phyloP scores from a whole-genome alignment of 768 basidiomycete genomes.

The Pisolithus sp. region DNA sequence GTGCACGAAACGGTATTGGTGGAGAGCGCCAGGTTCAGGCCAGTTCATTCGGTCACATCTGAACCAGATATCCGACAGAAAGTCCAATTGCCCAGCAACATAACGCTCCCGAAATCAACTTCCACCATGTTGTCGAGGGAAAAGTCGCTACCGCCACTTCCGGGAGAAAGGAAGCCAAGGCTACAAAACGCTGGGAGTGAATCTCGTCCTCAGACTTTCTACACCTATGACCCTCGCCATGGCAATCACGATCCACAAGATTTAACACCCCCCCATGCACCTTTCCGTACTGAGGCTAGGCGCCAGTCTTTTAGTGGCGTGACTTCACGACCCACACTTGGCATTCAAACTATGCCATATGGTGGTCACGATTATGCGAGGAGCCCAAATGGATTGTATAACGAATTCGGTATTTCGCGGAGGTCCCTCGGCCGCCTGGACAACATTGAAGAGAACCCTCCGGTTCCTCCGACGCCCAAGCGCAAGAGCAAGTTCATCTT shows the following conservation, averaged over 20 bases:
- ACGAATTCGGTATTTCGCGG: constrained; percentile 68
- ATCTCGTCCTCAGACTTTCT: constrained; percentile 58
- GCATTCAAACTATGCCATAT: constrained; percentile 44
- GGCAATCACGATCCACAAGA: constrained; percentile 38
- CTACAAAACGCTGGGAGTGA: constrained; percentile 31
- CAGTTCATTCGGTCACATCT: constrained; percentile 49
- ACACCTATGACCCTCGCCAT: constrained; percentile 52
- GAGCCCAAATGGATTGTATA: constrained; percentile 42
- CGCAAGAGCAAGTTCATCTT: constrained; percentile 73
- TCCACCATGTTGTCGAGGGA: constrained; percentile 41
- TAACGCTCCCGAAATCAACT: constrained; percentile 22
- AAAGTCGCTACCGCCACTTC: constrained; percentile 76
- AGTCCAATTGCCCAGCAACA: constrained; percentile 30
- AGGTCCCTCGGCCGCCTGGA: constrained; percentile 42
- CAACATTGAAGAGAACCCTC: constrained; percentile 24
- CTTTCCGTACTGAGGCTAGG: constrained; percentile 57
- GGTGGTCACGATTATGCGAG: constrained; percentile 30
- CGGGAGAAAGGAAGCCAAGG: constrained; percentile 44
- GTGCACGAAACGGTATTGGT: constrained; percentile 23
- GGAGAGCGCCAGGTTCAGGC: constrained; percentile 32
- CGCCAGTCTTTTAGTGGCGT: constrained; percentile 76
- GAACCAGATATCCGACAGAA: constrained; percentile 58
- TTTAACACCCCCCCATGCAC: constrained; percentile 55
- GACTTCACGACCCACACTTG: constrained; percentile 49
- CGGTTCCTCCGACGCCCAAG: constrained; percentile 38